phyloP scores from a whole-genome alignment of 257 asterid genomes.

The Solanum pinnatisectum region DNA sequence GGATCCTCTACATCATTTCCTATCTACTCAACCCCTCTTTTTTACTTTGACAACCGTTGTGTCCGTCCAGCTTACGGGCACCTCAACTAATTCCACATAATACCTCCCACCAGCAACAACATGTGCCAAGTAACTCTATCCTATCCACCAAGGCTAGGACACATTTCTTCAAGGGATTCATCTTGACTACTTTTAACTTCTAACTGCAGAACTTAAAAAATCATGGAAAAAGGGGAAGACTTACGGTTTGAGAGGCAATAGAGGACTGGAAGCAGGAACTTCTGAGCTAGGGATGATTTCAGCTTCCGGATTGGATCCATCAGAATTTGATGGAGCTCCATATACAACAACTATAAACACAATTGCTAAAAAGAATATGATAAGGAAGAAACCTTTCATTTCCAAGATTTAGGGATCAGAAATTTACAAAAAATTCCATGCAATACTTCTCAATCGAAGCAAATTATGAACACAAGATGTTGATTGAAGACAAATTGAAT shows the following conservation, averaged over 20 bases:
- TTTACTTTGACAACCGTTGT: not conserved
- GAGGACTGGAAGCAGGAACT: constrained; percentile 7
- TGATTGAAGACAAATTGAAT: not conserved
- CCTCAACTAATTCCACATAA: not conserved
- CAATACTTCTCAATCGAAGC: not conserved
- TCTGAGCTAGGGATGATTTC: constrained; percentile 4
- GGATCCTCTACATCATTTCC: not conserved
- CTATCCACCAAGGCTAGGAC: not conserved
- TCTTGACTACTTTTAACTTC: not conserved
- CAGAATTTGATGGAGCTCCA: constrained; percentile 36
- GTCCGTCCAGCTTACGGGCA: not conserved
- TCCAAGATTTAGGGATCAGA: not conserved
- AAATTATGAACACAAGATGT: not conserved
- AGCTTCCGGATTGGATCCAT: constrained; percentile 24
- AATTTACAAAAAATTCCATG: not conserved
- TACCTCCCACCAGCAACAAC: not conserved
- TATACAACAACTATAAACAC: constrained; percentile 32
- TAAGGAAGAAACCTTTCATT: constrained; percentile 40
- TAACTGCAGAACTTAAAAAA: not conserved
- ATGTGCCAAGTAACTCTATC: not conserved
- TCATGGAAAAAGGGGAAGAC: constrained; percentile 3
- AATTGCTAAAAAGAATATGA: constrained; percentile 27
- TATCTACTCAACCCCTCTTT: not conserved
- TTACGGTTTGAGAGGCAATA: constrained; percentile 44
- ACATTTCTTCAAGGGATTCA: not conserved